These are phyloP conservation scores for Vachellia pachyceras DNA, from an alignment of 306 rosid species.

Conservation along the genomic window DNA sequence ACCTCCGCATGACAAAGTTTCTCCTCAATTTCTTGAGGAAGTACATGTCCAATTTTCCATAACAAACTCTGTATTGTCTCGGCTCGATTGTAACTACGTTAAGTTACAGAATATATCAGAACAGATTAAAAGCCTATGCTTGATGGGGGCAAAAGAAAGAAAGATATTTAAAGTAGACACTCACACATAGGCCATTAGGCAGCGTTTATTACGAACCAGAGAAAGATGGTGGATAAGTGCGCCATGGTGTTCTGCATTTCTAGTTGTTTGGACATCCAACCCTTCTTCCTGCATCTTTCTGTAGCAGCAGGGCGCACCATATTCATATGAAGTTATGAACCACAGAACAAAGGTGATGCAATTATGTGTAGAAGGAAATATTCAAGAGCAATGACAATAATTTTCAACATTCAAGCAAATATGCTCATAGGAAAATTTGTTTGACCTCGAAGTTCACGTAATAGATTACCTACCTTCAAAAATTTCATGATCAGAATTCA, in stretches of 20 bases:
- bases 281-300: conserved; percentile 90
- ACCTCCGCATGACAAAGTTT: conserved; percentile 74
- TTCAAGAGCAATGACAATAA: background rate
- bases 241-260: conserved; percentile 83
- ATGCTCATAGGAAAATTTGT: background rate
- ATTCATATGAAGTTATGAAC: background rate
- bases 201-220: conserved; percentile 86
- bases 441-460: background rate
- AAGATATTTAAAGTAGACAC: conserved; percentile 34
- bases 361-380: background rate
- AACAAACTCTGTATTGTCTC: conserved; percentile 63
- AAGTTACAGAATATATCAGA: conserved; percentile 25
- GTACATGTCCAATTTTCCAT: conserved; percentile 82
- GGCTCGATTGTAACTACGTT: conserved; percentile 70
- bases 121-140: conserved; percentile 7
- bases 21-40: conserved; percentile 78
- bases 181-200: conserved; percentile 83
- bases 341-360: background rate
- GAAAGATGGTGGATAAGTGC: conserved; percentile 89
- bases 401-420: background rate
- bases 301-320: conserved; percentile 31
- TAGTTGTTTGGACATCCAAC: conserved; percentile 78
- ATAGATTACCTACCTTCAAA: background rate
- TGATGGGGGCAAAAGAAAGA: conserved; percentile 12
- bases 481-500: background rate